These are phyloP conservation scores for Wickerhamomyces sp. DNA, from an alignment of 1,139 yeast genomes.

Conservation along the genomic window DNA sequence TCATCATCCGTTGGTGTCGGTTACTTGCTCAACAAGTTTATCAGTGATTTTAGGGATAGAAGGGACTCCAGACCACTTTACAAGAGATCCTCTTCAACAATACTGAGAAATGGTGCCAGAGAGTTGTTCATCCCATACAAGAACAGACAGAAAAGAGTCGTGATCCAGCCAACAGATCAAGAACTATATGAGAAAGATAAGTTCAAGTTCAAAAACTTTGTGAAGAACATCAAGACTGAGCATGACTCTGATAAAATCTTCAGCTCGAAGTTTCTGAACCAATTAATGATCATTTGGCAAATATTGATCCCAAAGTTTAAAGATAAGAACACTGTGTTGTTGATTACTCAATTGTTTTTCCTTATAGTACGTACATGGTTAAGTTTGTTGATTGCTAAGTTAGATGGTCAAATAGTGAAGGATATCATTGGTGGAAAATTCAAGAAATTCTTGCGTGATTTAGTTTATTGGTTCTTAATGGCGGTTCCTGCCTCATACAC, in stretches of 20 bases:
- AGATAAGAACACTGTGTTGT: slow-evolving; percentile 61
- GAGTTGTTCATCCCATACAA: slow-evolving; percentile 47
- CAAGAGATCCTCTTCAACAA: slow-evolving; percentile 23
- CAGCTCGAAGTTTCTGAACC: slow-evolving; percentile 67
- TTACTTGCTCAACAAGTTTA: slow-evolving; percentile 19
- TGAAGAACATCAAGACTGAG: slow-evolving; percentile 22
- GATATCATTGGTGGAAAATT: slow-evolving; percentile 85
- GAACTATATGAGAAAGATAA: slow-evolving; percentile 36
- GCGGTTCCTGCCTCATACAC: slow-evolving; percentile 95
- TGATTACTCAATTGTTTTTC: slow-evolving; percentile 70
- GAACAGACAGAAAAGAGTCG: slow-evolving; percentile 28
- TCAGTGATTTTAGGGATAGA: slow-evolving; percentile 22
- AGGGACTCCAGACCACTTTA: slow-evolving; percentile 23
- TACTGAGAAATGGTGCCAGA: slow-evolving; percentile 50
- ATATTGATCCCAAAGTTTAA: slow-evolving; percentile 73
- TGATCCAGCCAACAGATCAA: slow-evolving; percentile 33
- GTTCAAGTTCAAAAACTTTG: slow-evolving; percentile 32
- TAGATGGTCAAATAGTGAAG: slow-evolving; percentile 90
- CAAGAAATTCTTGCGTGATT: slow-evolving; percentile 66
- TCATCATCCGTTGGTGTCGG: slow-evolving; percentile 18
- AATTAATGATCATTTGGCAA: slow-evolving; percentile 72
- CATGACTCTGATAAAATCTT: slow-evolving; percentile 33
- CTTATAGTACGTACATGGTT: slow-evolving; percentile 82
- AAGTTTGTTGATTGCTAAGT: slow-evolving; percentile 76
- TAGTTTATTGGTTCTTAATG: slow-evolving; percentile 80